Conservation (phyloP, 768 basidiomycete species). For the Tephrocybe sp. region DNA sequence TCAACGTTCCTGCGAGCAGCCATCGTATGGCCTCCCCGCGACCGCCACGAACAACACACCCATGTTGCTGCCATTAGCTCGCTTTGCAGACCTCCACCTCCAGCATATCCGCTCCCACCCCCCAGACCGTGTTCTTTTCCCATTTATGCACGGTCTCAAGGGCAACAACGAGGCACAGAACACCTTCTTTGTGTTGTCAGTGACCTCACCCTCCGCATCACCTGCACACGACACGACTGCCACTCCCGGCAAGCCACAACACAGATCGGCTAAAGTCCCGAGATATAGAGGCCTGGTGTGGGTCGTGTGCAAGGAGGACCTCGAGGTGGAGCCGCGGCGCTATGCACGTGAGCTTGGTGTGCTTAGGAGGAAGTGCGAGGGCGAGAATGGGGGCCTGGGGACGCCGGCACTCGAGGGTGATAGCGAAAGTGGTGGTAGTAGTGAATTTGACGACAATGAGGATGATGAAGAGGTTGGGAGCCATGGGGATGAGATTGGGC, state of each 20-base stretch:
- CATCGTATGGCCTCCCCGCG: neutral
- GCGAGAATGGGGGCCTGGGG: neutral
- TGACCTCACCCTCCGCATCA: neutral
- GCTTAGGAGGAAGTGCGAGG: conserved; percentile 28
- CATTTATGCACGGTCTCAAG: conserved; percentile 87
- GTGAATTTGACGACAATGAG: conserved; percentile 23
- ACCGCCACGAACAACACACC: neutral
- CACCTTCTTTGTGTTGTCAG: conserved; percentile 64
- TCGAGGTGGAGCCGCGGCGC: conserved; percentile 27
- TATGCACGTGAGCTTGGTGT: conserved; percentile 26
- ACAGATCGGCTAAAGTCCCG: conserved; percentile 24
- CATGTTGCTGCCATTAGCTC: conserved; percentile 30
- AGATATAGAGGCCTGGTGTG: conserved; percentile 77
- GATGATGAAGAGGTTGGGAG: conserved; percentile 19
- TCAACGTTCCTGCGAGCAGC: neutral
- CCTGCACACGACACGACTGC: neutral
- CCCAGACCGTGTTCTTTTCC: conserved; percentile 81
- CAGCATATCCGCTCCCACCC: conserved; percentile 68
- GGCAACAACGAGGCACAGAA: conserved; percentile 80
- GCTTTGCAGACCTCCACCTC: conserved; percentile 64
- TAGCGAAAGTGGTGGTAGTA: conserved; percentile 19
- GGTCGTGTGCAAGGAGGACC: conserved; percentile 78
- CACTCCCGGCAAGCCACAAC: neutral
- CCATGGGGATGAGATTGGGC: conserved; percentile 14
- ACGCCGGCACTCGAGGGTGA: conserved; percentile 15